Conservation (phyloP, 2,329 filamentous ascomycete genomes). For the Stagonosporopsis cucurbitacearum region DNA sequence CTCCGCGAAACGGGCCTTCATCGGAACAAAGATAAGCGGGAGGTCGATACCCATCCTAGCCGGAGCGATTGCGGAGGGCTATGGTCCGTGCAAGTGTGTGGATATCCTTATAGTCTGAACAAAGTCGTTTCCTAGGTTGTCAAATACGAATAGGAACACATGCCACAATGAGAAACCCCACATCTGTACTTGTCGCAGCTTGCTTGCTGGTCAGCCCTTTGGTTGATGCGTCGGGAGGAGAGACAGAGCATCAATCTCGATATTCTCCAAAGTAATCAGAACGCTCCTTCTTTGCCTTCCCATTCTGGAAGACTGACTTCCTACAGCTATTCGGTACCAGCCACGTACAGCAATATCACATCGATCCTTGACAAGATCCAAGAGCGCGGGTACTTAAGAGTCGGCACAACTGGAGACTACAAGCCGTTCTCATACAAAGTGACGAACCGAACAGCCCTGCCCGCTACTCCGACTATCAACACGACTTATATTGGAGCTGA, state of each 20-base stretch:
- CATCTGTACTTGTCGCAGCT: neutral
- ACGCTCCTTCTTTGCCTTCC: neutral
- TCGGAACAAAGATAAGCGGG: too few species aligned
- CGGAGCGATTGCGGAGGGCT: too few species aligned
- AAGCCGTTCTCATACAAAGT: conserved; percentile 26
- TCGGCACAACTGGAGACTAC: conserved; percentile 25
- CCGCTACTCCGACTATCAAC: conserved; percentile 15
- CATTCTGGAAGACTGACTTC: neutral
- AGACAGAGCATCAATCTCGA: neutral
- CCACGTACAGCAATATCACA: conserved; percentile 11
- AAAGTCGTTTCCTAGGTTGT: too few species aligned
- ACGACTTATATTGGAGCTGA: conserved; percentile 23
- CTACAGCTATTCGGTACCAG: neutral
- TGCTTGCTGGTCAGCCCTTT: neutral
- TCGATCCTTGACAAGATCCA: conserved; percentile 19
- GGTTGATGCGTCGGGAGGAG: neutral
- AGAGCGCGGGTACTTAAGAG: conserved; percentile 22
- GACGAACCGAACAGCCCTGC: conserved; percentile 18
- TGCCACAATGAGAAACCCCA: neutral
- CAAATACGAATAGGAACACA: too few species aligned
- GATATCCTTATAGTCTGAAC: too few species aligned
- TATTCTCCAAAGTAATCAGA: neutral
- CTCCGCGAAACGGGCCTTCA: too few species aligned
- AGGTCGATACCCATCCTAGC: too few species aligned
- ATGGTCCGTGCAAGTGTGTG: too few species aligned